These are phyloP conservation scores for Globisporangium mamillatum DNA, from an alignment of 352 stramenopile species.

Conservation along the genomic window DNA sequence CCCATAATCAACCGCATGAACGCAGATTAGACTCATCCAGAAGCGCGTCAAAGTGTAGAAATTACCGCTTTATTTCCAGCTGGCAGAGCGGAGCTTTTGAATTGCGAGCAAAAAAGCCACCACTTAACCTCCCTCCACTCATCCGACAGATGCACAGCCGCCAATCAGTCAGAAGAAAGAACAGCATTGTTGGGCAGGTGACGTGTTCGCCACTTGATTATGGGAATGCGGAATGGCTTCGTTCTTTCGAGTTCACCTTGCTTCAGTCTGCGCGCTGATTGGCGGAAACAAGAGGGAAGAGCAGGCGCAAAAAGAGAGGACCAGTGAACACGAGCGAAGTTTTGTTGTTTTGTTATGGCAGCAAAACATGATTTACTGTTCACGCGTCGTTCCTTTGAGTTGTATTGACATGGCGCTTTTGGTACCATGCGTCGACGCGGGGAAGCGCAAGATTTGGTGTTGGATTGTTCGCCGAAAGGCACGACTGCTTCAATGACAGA, in stretches of 20 bases:
- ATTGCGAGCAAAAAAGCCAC: too few species aligned
- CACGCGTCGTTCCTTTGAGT: too few species aligned
- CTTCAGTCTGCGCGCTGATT: background rate
- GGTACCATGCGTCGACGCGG: too few species aligned
- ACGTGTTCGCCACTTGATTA: background rate
- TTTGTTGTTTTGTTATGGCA: too few species aligned
- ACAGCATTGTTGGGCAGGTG: background rate
- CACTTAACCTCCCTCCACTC: background rate
- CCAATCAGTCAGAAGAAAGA: background rate
- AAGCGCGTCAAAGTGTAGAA: too few species aligned
- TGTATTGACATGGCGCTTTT: too few species aligned
- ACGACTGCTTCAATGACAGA: background rate
- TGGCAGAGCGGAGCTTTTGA: too few species aligned
- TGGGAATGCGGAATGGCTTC: background rate
- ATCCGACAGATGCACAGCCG: background rate
- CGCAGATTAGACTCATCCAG: background rate
- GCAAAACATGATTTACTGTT: too few species aligned
- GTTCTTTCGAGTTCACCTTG: background rate
- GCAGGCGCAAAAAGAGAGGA: background rate
- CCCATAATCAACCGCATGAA: too few species aligned
- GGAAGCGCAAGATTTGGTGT: background rate
- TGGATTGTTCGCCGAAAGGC: background rate
- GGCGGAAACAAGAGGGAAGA: background rate
- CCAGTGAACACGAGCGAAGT: background rate
- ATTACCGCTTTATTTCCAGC: too few species aligned